Evolutionary conservation across 306 rosid genomes (phyloP).

Genomic region (Dryas drummondii): DNA sequence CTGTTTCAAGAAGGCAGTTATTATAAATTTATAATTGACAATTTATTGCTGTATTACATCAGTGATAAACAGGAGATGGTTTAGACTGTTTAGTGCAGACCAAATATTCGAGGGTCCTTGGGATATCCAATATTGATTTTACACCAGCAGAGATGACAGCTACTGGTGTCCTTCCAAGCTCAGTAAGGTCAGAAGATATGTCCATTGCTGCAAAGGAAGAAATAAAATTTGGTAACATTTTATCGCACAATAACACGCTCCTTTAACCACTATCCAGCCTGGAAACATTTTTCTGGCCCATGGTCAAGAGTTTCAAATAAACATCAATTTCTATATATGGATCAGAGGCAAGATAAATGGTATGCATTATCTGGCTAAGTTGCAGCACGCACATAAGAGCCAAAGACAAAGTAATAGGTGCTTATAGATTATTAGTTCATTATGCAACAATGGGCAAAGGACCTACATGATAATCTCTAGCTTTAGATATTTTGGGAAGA

Average conservation of each 20-base stretch:
- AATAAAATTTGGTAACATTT: conserved; percentile 6
- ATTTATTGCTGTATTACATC: conserved; percentile 2
- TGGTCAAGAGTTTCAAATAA: not conserved
- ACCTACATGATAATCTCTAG: not conserved
- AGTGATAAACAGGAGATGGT: conserved; percentile 23
- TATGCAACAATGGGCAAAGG: not conserved
- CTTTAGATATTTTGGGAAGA: not conserved
- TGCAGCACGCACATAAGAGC: not conserved
- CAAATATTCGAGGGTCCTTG: conserved; percentile 87
- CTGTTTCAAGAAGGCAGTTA: conserved; percentile 34
- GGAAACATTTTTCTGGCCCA: not conserved
- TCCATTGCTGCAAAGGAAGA: conserved; percentile 69
- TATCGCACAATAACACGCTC: not conserved
- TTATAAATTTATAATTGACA: not conserved
- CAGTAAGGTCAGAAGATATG: conserved; percentile 91
- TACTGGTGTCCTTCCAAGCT: conserved; percentile 92
- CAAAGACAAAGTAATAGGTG: not conserved
- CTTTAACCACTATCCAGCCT: not conserved
- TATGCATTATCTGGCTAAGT: not conserved
- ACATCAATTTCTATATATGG: not conserved
- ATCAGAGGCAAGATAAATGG: not conserved
- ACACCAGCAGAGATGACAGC: conserved; percentile 94
- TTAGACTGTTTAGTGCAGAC: conserved; percentile 36
- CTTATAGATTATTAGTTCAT: not conserved
- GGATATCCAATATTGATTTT: conserved; percentile 90